Base-by-base conservation (phyloP, 495 filamentous ascomycete genomes). In the Hypoxylon fuscum region DNA sequence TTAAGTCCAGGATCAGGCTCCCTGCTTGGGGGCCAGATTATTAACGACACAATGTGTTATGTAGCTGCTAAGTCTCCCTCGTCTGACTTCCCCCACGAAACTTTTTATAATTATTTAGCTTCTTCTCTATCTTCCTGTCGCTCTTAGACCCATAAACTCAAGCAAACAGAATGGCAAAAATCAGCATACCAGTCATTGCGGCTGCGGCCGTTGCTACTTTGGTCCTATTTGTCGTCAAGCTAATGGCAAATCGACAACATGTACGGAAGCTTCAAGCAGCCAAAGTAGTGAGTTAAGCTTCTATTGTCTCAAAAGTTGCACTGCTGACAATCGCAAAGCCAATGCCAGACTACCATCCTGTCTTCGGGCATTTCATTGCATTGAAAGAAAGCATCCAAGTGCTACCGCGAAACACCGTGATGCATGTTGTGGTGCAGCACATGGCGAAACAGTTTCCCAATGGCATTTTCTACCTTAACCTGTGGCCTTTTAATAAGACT, bases 401-500 rank as follows among this genome's bases (percentile, higher is more conserved):
- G 15, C 34, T 37, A 14, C 34, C 12, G 12, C 4, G 12, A n/a
- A 37, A 37, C 11, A 14, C 5, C 5, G 11, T 14, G 1, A 14
- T 37, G 34, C 34, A 53, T 10, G 58, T 49, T 41, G 50, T 72
- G 14, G 23, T 62, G n/a, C 43, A 34, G 12, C 31, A 56, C 1
- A 50, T 62, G 35, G 21, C 29, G 31, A 62, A 62, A 17, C 41
- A 44, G 18, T 62, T 55, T 12, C 67, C 67, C 0, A 45, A 37
- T 3, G 68, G 64, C 5, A 46, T 73, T 11, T 72, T 70, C 65
- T 74, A 70, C 48, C 21, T 75, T 4, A 64, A 75, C 38, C 55
- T 66, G 7, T 76, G 74, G 72, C 71, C 74, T 1, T 72, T 72
- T 46, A 62, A n/a, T n/a, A 29, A 25, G 21, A 55, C 59, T 66